Conservation (phyloP, 169 alveolate genomes). For the Eimeria necatrix region DNA sequence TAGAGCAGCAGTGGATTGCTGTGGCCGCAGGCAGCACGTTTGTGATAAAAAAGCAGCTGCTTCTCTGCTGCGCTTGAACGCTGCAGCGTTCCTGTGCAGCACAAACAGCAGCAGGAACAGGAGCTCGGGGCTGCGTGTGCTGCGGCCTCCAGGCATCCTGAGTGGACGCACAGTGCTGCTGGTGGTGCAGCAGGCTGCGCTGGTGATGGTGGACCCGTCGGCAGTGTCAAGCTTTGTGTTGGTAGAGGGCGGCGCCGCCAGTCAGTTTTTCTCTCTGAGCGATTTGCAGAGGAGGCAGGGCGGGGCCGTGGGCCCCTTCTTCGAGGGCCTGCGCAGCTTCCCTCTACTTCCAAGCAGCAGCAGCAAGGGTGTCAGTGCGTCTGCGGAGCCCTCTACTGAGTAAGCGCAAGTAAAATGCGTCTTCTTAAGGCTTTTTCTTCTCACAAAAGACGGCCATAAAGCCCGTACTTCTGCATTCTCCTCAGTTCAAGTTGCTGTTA, state of each 20-base stretch:
- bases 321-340: too few relatives aligned
- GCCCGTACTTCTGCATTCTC: too few relatives aligned
- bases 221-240: neutral
- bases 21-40: neutral
- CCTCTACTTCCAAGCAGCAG: neutral
- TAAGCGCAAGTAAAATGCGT: too few relatives aligned
- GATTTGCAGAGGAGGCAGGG: neutral
- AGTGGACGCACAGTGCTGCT: constrained; percentile 63
- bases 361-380: neutral
- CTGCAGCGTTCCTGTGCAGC: neutral
- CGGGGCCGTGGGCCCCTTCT: neutral
- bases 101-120: neutral
- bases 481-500: too few relatives aligned
- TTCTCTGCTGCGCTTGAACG: neutral
- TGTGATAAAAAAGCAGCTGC: neutral
- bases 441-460: too few relatives aligned
- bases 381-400: too few relatives aligned
- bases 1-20: neutral
- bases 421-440: too few relatives aligned
- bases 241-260: constrained; percentile 1
- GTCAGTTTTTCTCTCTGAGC: neutral
- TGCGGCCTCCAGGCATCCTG: constrained; percentile 9
- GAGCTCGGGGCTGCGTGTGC: neutral
- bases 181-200: constrained; percentile 47
- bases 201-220: constrained; percentile 1